Evolutionary conservation across 495 filamentous ascomycete species (phyloP), one percentile per base, ranked within the genome.

Genomic region (Xylaria longipes): DNA sequence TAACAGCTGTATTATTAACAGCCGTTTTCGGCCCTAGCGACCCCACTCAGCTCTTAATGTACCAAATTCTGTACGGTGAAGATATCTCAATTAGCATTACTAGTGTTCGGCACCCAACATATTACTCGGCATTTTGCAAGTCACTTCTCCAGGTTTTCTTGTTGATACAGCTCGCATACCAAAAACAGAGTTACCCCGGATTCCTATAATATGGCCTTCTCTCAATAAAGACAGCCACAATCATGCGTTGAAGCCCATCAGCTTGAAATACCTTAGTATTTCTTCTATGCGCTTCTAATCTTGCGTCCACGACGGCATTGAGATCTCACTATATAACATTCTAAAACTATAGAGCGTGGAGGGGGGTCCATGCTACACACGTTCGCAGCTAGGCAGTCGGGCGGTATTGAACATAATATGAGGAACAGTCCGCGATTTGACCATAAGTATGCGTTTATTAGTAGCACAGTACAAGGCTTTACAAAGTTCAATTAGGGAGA

Each of bases 11-110:
- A 56, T 48, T 35, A 48, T 56, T 54, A 56, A 67, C 65, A 56
- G 65, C 65, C 48, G 46, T 29, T 67, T 67, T 41, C 65, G 65
- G 65, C 48, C 37, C 22, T 41, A 37, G 17, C 62, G 20, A 45
- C 25, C 25, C 22, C 27, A 46, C 20, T 31, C 43, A 65, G 6
- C 41, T n/a, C 33, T 35, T 15, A 33, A 58, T 58, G 27, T 11
- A 33, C 31, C 2, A 15, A 57, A 17, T 37, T 35, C 29, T n/a
- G 9, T 17, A 14, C 27, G 37, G 60, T 63, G 12, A 39, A 27
- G 27, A 29, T n/a, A 63, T 43, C 31, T 37, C 15, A 43, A 25
- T 43, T 39, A 17, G 35, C 5, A 14, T 6, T 56, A 29, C 20
- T 50, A 50, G 0, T 31, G 27, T 22, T 22, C 39, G 12, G 9